Conservation (phyloP, 2,329 filamentous ascomycete species). For the Phialophora macrospora region DNA sequence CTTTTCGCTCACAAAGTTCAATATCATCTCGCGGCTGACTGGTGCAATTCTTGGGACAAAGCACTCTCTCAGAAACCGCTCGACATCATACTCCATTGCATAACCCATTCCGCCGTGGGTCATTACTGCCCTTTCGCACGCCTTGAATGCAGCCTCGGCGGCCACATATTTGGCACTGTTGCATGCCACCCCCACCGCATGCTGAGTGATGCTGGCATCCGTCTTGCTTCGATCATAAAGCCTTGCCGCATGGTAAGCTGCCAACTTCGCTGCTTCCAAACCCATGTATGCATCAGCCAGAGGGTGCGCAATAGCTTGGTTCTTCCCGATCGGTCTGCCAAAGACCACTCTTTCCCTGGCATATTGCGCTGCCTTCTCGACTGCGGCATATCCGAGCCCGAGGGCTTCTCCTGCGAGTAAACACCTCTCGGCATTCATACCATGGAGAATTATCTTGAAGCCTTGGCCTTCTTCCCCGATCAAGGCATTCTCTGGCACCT, state of each 20-base stretch:
- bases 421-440: slow-evolving; percentile 80
- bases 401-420: slow-evolving; percentile 78
- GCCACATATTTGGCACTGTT: slow-evolving; percentile 70
- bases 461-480: slow-evolving; percentile 76
- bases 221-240: slow-evolving; percentile 63
- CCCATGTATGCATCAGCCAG: slow-evolving; percentile 69
- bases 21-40: slow-evolving; percentile 59
- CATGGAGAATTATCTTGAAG: slow-evolving; percentile 78
- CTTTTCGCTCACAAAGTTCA: slow-evolving; percentile 54
- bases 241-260: slow-evolving; percentile 68
- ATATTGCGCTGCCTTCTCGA: slow-evolving; percentile 67
- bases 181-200: slow-evolving; percentile 66
- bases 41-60: slow-evolving; percentile 66
- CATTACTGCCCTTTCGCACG: slow-evolving; percentile 63
- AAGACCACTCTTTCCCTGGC: slow-evolving; percentile 70
- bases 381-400: slow-evolving; percentile 75
- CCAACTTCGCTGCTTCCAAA: slow-evolving; percentile 68
- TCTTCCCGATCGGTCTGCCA: slow-evolving; percentile 67
- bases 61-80: slow-evolving; percentile 64
- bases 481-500: slow-evolving; percentile 65
- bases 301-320: slow-evolving; percentile 69
- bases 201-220: slow-evolving; percentile 53
- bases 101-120: slow-evolving; percentile 68
- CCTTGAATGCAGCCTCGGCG: slow-evolving; percentile 65
- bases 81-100: slow-evolving; percentile 66